These are phyloP conservation scores for Chalciporus pseudorubinellus DNA, from an alignment of 768 basidiomycete genomes.

Conservation along the genomic window DNA sequence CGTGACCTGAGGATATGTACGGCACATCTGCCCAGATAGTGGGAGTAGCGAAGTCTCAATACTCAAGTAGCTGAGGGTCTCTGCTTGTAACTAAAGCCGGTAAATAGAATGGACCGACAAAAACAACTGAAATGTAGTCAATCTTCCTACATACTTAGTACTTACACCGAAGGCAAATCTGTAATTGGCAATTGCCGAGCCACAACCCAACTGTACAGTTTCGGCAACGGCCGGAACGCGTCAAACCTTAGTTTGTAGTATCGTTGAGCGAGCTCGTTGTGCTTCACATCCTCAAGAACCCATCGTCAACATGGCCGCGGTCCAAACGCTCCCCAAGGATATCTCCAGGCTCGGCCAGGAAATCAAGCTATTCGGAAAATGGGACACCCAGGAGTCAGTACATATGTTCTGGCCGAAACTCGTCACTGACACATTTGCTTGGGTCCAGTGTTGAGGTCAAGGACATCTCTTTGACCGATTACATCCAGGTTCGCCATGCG, in stretches of 20 bases:
- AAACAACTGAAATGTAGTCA: too few relatives aligned
- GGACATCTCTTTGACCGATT: slow-evolving; percentile 98
- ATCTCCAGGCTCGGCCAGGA: slow-evolving; percentile 79
- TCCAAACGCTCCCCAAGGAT: slow-evolving; percentile 76
- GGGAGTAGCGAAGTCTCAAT: neutral
- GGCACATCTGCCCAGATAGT: neutral
- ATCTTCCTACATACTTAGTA: too few relatives aligned
- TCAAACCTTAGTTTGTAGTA: slow-evolving; percentile 26
- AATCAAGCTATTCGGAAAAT: slow-evolving; percentile 97
- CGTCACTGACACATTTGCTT: slow-evolving; percentile 15
- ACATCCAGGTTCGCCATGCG: slow-evolving; percentile 98
- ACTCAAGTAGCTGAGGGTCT: neutral
- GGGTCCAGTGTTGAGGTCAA: slow-evolving; percentile 87
- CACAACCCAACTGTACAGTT: slow-evolving; percentile 29
- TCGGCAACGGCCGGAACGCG: slow-evolving; percentile 20
- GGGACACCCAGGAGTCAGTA: slow-evolving; percentile 95
- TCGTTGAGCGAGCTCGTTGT: slow-evolving; percentile 19
- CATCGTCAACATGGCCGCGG: slow-evolving; percentile 53
- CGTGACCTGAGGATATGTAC: too few relatives aligned
- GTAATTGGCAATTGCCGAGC: neutral
- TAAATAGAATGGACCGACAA: too few relatives aligned
- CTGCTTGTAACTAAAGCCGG: too few relatives aligned
- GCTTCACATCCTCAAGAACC: slow-evolving; percentile 32
- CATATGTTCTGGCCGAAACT: neutral
- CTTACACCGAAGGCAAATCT: too few relatives aligned